These are phyloP conservation scores for Fusarium luffae DNA, from an alignment of 2,329 filamentous ascomycete genomes.

Conservation along the genomic window DNA sequence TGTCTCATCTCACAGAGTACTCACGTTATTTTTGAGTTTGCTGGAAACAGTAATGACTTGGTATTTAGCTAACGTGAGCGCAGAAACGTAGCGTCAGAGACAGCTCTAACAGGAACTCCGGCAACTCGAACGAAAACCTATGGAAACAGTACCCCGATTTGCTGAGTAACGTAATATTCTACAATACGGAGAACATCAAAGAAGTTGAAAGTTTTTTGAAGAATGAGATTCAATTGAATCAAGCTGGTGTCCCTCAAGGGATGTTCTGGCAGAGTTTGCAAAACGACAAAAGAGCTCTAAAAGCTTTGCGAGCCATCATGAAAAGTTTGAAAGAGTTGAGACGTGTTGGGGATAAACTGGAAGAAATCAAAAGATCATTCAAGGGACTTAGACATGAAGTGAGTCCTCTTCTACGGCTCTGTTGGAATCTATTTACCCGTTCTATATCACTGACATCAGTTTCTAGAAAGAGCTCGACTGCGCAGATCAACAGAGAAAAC, in stretches of 20 bases:
- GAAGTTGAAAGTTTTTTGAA: not conserved
- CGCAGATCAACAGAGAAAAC: too few relatives aligned
- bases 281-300: too few relatives aligned
- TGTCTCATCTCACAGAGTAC: too few relatives aligned
- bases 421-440: too few relatives aligned
- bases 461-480: too few relatives aligned
- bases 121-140: too few relatives aligned
- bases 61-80: too few relatives aligned
- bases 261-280: slow-evolving; percentile 7
- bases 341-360: not conserved
- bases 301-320: not conserved
- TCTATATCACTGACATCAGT: too few relatives aligned
- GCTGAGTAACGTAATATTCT: not conserved
- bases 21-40: too few relatives aligned
- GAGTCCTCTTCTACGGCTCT: not conserved
- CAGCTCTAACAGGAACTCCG: too few relatives aligned
- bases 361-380: not conserved
- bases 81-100: too few relatives aligned
- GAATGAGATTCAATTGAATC: not conserved
- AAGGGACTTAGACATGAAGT: not conserved
- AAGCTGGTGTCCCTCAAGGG: slow-evolving; percentile 4
- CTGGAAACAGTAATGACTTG: too few relatives aligned
- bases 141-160: not conserved
- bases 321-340: not conserved
- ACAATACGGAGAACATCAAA: not conserved